Base-by-base conservation (phyloP, 371 early-diverging fungal species). In the Mucor saturninus region DNA sequence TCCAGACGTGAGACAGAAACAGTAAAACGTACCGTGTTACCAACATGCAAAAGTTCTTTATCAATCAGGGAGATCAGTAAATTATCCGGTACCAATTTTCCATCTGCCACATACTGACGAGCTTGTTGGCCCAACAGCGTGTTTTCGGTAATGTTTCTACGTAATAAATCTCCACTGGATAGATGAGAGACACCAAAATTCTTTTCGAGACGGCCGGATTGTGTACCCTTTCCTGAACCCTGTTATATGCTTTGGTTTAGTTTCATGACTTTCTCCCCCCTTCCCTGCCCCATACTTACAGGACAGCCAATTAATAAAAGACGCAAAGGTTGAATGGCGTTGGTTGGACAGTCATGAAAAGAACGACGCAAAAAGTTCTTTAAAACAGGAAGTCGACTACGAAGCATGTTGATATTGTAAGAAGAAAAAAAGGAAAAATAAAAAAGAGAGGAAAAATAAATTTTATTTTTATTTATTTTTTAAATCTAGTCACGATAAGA, bases 171-270 rank as follows among this genome's bases (percentile, higher is more conserved):
- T 30, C 97, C 97, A 69, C 91, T 93, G 6, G 95, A 93, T 54
- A 95, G 75, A 42, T 83, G 75, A 13, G 77, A 29, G 5, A 89
- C 81, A 13, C 84, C 86, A 79, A 91, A 93, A 64, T 85, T 80
- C 62, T 80, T 72, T 55, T 86, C 73, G 37, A 96, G 81, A 56
- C 92, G 85, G 54, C 71, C 73, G n/a, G 94, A 90, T 64, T 94
- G 93, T 29, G 96, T 96, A 40, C 95, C 96, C 74, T 95, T 94
- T 31, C 93, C 93, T 9, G 93, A 78, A 15, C 94, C 94, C 90
- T 88, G 21, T 21, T 21, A 21, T 21, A 21, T 21, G 21, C 21
- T 21, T 21, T 21, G 21, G 21, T 21, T 21, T 21, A 21, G 21
- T 21, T 21, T 21, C 21, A 21, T 21, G 21, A 21, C 21, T 21